Percentiles rank a stretch among this genome's conserved stretches.
These are phyloP conservation scores for Pyricularia grisea DNA, from an alignment of 2,329 filamentous ascomycete species.

Conservation along the genomic window DNA sequence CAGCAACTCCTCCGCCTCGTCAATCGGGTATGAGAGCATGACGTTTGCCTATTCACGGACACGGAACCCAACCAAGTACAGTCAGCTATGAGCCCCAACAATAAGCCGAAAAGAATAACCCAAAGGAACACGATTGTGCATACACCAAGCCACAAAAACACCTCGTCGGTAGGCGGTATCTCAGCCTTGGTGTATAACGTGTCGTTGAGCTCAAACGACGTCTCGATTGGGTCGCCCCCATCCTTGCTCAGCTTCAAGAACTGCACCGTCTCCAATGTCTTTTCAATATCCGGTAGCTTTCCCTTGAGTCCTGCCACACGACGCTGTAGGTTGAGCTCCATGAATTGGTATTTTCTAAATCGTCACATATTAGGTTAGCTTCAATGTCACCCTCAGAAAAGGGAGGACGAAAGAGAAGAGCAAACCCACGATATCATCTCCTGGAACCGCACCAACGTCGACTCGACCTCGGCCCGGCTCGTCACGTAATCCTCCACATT, in stretches of 20 bases:
- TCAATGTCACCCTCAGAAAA: background rate
- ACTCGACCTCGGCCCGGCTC: slow-evolving; percentile 68
- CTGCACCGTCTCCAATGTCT: slow-evolving; percentile 83
- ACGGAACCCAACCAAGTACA: background rate
- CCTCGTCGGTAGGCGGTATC: slow-evolving; percentile 75
- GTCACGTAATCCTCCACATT: slow-evolving; percentile 83
- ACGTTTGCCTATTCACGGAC: slow-evolving; percentile 64
- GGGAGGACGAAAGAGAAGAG: background rate
- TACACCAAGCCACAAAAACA: slow-evolving; percentile 95
- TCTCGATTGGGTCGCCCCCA: slow-evolving; percentile 62
- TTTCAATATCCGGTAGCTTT: slow-evolving; percentile 95
- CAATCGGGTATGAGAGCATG: slow-evolving; percentile 90
- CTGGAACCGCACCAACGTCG: slow-evolving; percentile 73
- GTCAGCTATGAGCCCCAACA: background rate
- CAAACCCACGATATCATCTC: slow-evolving; percentile 79
- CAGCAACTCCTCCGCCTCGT: slow-evolving; percentile 75
- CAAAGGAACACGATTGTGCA: slow-evolving; percentile 70
- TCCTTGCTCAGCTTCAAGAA: slow-evolving; percentile 53
- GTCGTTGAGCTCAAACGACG: slow-evolving; percentile 93
- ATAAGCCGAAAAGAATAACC: slow-evolving; percentile 60
- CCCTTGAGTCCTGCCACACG: slow-evolving; percentile 74
- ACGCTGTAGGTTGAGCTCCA: slow-evolving; percentile 89
- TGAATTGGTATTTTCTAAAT: slow-evolving; percentile 93
- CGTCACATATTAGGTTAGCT: background rate
- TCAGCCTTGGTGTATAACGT: slow-evolving; percentile 86